phyloP scores from a whole-genome alignment of 306 rosid species.

The Mucuna pruriens region DNA sequence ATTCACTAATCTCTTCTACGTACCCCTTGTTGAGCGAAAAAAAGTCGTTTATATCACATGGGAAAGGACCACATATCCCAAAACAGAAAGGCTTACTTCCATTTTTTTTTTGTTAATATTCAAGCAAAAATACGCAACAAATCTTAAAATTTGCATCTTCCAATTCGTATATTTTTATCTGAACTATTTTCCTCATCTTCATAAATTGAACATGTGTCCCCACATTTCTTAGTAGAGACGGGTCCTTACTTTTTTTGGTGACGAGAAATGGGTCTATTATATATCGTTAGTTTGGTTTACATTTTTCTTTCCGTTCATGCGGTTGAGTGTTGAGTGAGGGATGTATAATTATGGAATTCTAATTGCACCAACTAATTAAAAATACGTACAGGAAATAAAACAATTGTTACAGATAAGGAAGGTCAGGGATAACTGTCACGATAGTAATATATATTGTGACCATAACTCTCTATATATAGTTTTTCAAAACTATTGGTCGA shows the following conservation, averaged over 20 bases:
- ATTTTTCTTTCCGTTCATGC: neutral
- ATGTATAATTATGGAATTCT: too few species aligned
- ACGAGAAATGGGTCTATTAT: too few species aligned
- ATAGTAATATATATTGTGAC: too few species aligned
- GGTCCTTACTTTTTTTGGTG: too few species aligned
- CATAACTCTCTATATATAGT: neutral
- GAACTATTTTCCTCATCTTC: neutral
- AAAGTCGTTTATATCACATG: slow-evolving; percentile 37
- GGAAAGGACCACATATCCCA: slow-evolving; percentile 35
- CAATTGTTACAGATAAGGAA: neutral
- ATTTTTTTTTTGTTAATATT: slow-evolving; percentile 1
- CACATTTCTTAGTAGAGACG: neutral
- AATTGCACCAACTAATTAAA: neutral
- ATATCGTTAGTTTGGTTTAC: neutral
- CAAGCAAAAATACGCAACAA: neutral
- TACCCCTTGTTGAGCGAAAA: neutral
- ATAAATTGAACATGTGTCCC: neutral
- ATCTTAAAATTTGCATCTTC: neutral
- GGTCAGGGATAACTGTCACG: too few species aligned
- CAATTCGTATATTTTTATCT: neutral
- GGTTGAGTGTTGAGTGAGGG: too few species aligned
- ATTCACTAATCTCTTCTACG: slow-evolving; percentile 1
- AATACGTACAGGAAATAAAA: too few species aligned
- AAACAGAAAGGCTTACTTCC: too few species aligned
- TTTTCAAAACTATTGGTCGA: neutral